Conservation (phyloP, 352 stramenopile genomes). For the Pythium graminicola region DNA sequence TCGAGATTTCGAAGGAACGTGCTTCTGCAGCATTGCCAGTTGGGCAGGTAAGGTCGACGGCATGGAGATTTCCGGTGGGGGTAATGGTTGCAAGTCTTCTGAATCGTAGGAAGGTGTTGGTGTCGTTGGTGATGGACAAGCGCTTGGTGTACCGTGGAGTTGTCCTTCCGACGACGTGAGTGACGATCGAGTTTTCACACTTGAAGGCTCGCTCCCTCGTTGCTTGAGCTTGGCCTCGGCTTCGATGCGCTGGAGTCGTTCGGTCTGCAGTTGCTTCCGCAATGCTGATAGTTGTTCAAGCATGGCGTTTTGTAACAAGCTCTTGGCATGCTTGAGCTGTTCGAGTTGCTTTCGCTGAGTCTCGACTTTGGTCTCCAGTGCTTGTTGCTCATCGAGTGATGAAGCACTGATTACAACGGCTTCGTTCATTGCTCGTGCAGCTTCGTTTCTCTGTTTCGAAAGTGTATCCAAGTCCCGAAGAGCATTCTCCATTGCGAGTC, state of each 20-base stretch:
- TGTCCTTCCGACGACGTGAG: not conserved
- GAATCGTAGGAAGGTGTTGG: conserved; percentile 10
- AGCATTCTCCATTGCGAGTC: conserved; percentile 56
- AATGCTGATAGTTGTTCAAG: conserved; percentile 70
- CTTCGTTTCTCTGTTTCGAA: conserved; percentile 71
- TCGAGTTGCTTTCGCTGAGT: conserved; percentile 62
- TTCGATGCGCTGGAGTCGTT: conserved; percentile 61
- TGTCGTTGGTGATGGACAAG: not conserved
- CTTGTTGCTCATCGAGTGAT: conserved; percentile 72
- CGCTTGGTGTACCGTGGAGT: not conserved
- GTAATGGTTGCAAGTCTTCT: conserved; percentile 41
- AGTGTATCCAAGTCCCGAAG: conserved; percentile 56
- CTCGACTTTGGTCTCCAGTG: conserved; percentile 49
- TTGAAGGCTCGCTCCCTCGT: not conserved
- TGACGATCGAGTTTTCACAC: not conserved
- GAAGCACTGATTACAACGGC: conserved; percentile 77
- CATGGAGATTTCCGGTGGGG: conserved; percentile 32
- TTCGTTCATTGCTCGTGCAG: conserved; percentile 75
- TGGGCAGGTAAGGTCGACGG: conserved; percentile 34
- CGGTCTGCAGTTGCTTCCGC: conserved; percentile 69
- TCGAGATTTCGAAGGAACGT: conserved; percentile 8
- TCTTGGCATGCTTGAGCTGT: conserved; percentile 73
- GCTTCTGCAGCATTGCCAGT: conserved; percentile 26
- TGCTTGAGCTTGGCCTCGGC: conserved; percentile 63
- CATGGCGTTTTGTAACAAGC: conserved; percentile 74